These are phyloP conservation scores for Cudoniella acicularis DNA, from an alignment of 495 filamentous ascomycete species.

Conservation along the genomic window DNA sequence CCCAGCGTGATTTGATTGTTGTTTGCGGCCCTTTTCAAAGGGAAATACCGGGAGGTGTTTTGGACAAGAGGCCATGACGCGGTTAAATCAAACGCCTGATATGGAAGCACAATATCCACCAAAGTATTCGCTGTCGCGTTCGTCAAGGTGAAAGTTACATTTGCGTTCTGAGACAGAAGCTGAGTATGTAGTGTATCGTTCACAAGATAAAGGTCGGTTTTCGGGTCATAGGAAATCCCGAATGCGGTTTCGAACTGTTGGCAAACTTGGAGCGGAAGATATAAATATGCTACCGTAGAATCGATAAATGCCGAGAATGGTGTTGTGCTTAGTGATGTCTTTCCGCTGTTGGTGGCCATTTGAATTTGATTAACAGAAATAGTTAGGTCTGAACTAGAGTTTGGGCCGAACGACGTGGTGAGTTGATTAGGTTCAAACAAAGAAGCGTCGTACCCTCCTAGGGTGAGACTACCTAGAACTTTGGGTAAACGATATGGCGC, in stretches of 20 bases:
- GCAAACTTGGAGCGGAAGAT: slow-evolving; percentile 50
- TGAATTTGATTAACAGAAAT: slow-evolving; percentile 3
- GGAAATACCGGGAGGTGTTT: slow-evolving; percentile 45
- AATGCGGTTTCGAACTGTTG: slow-evolving; percentile 50
- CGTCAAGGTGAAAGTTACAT: slow-evolving; percentile 49
- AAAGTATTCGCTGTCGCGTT: slow-evolving; percentile 33
- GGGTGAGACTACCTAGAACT: slow-evolving; percentile 47
- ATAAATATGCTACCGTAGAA: slow-evolving; percentile 51
- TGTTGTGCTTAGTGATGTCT: slow-evolving; percentile 29
- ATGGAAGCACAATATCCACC: slow-evolving; percentile 50
- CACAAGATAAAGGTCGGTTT: slow-evolving; percentile 46
- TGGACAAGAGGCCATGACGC: slow-evolving; percentile 36
- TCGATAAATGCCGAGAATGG: slow-evolving; percentile 44
- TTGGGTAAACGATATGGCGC: slow-evolving; percentile 44
- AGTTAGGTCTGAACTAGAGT: slow-evolving; percentile 1
- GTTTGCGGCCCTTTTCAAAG: slow-evolving; percentile 48
- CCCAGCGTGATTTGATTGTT: slow-evolving; percentile 52
- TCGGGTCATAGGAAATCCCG: slow-evolving; percentile 43
- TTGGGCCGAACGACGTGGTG: slow-evolving; percentile 30
- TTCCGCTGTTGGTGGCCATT: background rate
- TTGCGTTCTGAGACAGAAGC: slow-evolving; percentile 41
- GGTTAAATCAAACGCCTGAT: slow-evolving; percentile 47
- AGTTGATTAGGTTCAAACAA: slow-evolving; percentile 44
- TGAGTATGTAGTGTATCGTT: slow-evolving; percentile 38
- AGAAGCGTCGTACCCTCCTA: slow-evolving; percentile 54